These are phyloP conservation scores for Crithidia acanthocephali DNA, from an alignment of 208 protist species.

Conservation along the genomic window DNA sequence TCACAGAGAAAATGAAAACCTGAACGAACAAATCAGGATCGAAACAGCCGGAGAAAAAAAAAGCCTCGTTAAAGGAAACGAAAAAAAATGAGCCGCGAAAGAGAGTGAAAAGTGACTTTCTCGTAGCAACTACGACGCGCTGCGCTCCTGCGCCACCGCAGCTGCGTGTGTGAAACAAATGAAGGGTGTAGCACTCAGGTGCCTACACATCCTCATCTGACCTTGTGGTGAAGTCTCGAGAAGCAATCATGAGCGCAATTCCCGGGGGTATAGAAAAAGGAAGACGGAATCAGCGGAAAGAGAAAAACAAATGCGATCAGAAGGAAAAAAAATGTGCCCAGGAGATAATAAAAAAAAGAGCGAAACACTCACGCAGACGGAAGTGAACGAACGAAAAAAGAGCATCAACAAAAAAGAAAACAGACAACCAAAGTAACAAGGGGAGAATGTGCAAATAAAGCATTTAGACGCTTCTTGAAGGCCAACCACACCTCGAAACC, in stretches of 20 bases:
- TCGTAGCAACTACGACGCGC: neutral
- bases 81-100: neutral
- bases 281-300: constrained; percentile 8
- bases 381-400: constrained; percentile 10
- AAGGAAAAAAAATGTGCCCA: neutral
- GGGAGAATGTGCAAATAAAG: constrained; percentile 12
- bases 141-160: neutral
- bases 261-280: constrained; percentile 3
- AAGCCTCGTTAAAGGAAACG: neutral
- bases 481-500: neutral
- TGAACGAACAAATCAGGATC: neutral
- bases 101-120: neutral
- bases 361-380: neutral
- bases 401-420: constrained; percentile 6
- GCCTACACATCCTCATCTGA: constrained; percentile 1
- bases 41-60: neutral
- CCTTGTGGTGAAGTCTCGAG: neutral
- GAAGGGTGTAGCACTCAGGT: neutral
- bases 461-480: neutral
- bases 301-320: neutral
- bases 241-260: neutral
- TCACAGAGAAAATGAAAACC: neutral
- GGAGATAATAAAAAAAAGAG: neutral
- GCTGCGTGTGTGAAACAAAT: neutral
- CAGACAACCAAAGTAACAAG: neutral